These are phyloP conservation scores for Grosmannia penicillata DNA, from an alignment of 2,329 filamentous ascomycete species.

Conservation along the genomic window DNA sequence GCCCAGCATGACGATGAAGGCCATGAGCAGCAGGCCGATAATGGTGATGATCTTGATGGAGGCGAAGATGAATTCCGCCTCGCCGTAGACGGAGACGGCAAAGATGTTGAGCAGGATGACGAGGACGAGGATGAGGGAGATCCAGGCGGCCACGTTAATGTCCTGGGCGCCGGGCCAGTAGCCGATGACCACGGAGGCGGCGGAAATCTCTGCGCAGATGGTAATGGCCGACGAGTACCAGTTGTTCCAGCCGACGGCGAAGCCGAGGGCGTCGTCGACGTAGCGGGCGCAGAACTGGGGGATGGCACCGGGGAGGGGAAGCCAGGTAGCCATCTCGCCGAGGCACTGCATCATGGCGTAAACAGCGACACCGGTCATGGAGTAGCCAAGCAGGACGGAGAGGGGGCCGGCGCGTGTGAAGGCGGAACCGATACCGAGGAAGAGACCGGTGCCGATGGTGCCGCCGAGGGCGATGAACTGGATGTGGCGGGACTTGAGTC, in stretches of 20 bases:
- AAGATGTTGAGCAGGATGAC: conserved; percentile 33
- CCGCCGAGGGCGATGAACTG: conserved; percentile 33
- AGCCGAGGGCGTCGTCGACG: conserved; percentile 30
- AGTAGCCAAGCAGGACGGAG: conserved; percentile 25
- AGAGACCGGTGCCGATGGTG: conserved; percentile 32
- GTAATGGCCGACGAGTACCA: conserved; percentile 35
- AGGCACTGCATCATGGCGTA: conserved; percentile 27
- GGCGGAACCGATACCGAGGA: conserved; percentile 30
- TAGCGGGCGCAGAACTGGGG: conserved; percentile 33
- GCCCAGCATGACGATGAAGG: conserved; percentile 40
- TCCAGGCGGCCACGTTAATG: conserved; percentile 23
- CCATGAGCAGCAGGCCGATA: conserved; percentile 41
- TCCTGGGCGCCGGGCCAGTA: conserved; percentile 22
- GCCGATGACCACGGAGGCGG: conserved; percentile 29
- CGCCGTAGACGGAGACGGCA: conserved; percentile 34
- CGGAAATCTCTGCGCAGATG: conserved; percentile 28
- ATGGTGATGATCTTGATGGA: conserved; percentile 44
- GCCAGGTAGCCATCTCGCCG: conserved; percentile 45
- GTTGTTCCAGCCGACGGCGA: conserved; percentile 36
- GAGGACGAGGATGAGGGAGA: conserved; percentile 32
- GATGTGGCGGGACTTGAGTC: conserved; percentile 27
- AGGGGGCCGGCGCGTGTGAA: conserved; percentile 27
- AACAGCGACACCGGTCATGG: conserved; percentile 27
- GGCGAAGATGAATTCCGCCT: conserved; percentile 25
- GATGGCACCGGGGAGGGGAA: conserved; percentile 41